Percentiles rank a stretch among this genome's conserved stretches.
phyloP scores from a whole-genome alignment of 1,139 yeast species.

The Kodamaea derodonti region DNA sequence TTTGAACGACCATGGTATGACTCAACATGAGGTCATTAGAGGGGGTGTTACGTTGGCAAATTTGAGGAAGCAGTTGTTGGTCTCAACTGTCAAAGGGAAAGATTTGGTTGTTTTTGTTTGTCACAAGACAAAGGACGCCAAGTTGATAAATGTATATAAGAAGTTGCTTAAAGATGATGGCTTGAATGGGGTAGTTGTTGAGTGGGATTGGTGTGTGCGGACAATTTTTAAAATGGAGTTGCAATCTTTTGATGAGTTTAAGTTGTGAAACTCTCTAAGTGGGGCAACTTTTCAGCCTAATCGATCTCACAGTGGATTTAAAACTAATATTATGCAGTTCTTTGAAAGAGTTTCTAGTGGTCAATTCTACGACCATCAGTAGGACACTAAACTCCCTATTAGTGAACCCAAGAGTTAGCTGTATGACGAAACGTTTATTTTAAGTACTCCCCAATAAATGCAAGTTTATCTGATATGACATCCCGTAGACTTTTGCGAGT shows the following conservation, averaged over 20 bases:
- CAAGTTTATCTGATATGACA: too few species aligned
- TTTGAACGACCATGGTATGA: constrained; percentile 61
- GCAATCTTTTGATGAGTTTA: constrained; percentile 22
- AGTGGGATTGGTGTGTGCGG: constrained; percentile 69
- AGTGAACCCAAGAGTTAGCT: too few species aligned
- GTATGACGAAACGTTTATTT: too few species aligned
- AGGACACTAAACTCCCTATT: too few species aligned
- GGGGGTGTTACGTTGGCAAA: constrained; percentile 6
- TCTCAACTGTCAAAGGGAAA: constrained; percentile 12
- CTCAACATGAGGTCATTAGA: constrained; percentile 31
- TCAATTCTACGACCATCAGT: too few species aligned
- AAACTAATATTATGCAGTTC: too few species aligned
- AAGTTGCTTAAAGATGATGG: constrained; percentile 23
- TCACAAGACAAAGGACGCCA: constrained; percentile 41
- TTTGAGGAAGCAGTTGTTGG: constrained; percentile 8
- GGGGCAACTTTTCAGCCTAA: too few species aligned
- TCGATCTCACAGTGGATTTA: too few species aligned
- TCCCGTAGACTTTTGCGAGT: too few species aligned
- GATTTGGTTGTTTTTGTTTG: constrained; percentile 28
- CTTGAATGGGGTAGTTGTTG: constrained; percentile 33
- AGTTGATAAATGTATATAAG: constrained; percentile 39
- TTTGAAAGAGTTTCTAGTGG: too few species aligned
- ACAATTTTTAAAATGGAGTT: constrained; percentile 50
- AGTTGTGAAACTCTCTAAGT: constrained; percentile 15
- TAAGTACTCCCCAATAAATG: too few species aligned